phyloP scores from a whole-genome alignment of 345 rosid species.

The Aquilaria yunnanensis region DNA sequence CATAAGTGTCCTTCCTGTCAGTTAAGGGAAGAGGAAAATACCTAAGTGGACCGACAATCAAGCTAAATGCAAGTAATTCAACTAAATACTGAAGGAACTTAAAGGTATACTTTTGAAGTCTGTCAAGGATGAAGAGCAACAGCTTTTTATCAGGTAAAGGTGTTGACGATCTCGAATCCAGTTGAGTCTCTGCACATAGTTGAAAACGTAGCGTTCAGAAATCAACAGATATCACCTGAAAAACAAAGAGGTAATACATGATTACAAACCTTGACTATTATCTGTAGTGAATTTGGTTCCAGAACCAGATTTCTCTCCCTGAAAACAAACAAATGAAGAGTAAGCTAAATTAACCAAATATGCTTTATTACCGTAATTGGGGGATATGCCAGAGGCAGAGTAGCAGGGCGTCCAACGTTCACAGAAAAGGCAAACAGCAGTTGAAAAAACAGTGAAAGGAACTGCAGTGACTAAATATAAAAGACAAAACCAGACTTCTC shows the following conservation, averaged over 20 bases:
- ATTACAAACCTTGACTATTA: constrained; percentile 36
- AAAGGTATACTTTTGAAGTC: constrained; percentile 84
- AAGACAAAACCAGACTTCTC: constrained; percentile 38
- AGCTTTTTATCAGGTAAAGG: constrained; percentile 97
- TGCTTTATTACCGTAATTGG: constrained; percentile 13
- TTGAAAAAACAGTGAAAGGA: constrained; percentile 10
- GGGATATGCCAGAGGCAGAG: constrained; percentile 18
- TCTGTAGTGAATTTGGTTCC: constrained; percentile 26
- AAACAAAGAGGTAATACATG: constrained; percentile 11
- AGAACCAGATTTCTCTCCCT: constrained; percentile 36
- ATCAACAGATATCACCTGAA: constrained; percentile 6
- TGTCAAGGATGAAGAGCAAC: constrained; percentile 94
- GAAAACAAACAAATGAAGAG: constrained; percentile 13
- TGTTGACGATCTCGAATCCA: constrained; percentile 71
- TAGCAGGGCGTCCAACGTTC: constrained; percentile 20
- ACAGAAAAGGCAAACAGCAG: constrained; percentile 25
- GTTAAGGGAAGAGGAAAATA: constrained; percentile 12
- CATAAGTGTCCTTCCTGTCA: constrained; percentile 71
- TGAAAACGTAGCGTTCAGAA: constrained; percentile 3
- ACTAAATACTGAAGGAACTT: constrained; percentile 20
- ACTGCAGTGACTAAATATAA: constrained; percentile 27
- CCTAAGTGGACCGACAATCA: constrained; percentile 4
- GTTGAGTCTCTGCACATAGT: constrained; percentile 21
- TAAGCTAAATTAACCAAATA: neutral
- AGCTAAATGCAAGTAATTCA: constrained; percentile 20